Evolutionary conservation across 2,329 filamentous ascomycete genomes (phyloP).

Genomic region (Neofusicoccum sp.): DNA sequence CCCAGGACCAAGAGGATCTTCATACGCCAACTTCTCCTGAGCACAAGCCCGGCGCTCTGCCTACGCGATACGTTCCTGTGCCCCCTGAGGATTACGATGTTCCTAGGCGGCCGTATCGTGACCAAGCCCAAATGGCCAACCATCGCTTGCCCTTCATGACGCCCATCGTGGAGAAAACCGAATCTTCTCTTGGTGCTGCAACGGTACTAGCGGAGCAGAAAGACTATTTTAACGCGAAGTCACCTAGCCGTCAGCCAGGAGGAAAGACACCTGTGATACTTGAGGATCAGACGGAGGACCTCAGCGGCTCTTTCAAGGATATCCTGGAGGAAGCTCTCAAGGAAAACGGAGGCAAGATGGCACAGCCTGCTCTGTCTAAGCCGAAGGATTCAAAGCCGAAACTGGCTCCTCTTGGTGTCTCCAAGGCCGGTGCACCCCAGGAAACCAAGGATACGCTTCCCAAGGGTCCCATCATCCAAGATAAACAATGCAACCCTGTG

Average conservation of each 20-base stretch:
- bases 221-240: constrained; percentile 67
- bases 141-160: constrained; percentile 98
- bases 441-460: constrained; percentile 42
- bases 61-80: constrained; percentile 70
- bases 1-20: constrained; percentile 36
- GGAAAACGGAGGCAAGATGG: constrained; percentile 44
- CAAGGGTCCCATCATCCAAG: constrained; percentile 74
- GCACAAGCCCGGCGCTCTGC: constrained; percentile 28
- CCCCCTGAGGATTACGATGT: constrained; percentile 85
- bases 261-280: constrained; percentile 36
- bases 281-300: constrained; percentile 49
- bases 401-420: constrained; percentile 25
- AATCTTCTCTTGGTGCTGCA: constrained; percentile 69
- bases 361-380: constrained; percentile 52
- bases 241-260: constrained; percentile 64
- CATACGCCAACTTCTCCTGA: constrained; percentile 45
- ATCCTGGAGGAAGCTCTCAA: constrained; percentile 53
- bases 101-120: constrained; percentile 75
- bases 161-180: constrained; percentile 92
- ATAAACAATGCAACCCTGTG: constrained; percentile 84
- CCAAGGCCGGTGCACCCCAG: constrained; percentile 23
- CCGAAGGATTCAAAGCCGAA: constrained; percentile 24
- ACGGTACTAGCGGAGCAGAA: constrained; percentile 44
- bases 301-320: constrained; percentile 72
- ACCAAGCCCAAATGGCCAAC: constrained; percentile 76